Percentiles rank a stretch among this genome's conserved stretches.
Conservation (phyloP, 1,284 basidiomycete species). For the Golubevia sp. region DNA sequence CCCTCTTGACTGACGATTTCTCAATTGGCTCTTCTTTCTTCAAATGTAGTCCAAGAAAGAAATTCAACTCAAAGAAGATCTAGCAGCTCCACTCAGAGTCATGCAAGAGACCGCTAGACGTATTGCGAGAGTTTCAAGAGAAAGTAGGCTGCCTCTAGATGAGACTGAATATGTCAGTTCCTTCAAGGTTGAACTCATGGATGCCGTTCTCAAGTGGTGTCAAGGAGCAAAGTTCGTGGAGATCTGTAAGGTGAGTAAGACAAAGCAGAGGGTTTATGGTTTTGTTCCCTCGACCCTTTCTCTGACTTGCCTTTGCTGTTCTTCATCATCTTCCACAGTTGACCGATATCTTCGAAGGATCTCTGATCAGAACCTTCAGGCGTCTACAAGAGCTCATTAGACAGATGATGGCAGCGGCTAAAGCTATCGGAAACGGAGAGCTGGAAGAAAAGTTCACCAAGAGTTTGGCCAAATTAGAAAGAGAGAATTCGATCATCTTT, state of each 20-base stretch:
- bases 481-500: conserved; percentile 54
- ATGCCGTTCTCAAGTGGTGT: conserved; percentile 95
- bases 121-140: conserved; percentile 93
- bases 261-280: background rate
- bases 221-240: conserved; percentile 94
- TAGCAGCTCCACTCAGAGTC: conserved; percentile 84
- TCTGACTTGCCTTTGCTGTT: background rate
- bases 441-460: conserved; percentile 62
- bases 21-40: conserved; percentile 1
- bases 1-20: background rate
- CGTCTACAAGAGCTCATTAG: background rate
- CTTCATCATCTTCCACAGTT: conserved; percentile 65
- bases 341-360: conserved; percentile 96
- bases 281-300: background rate
- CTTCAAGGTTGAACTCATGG: conserved; percentile 99
- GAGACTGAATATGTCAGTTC: conserved; percentile 94
- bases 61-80: conserved; percentile 85
- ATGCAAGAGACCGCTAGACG: conserved; percentile 94
- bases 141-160: conserved; percentile 82
- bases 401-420: background rate
- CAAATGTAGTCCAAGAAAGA: conserved; percentile 86
- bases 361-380: conserved; percentile 36
- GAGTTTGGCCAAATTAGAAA: conserved; percentile 39
- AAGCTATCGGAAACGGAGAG: conserved; percentile 12
- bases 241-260: conserved; percentile 83